Evolutionary conservation across 2,329 filamentous ascomycete genomes (phyloP), one percentile per base, ranked within the genome.

Genomic region (Scolecobasidium constrictum): DNA sequence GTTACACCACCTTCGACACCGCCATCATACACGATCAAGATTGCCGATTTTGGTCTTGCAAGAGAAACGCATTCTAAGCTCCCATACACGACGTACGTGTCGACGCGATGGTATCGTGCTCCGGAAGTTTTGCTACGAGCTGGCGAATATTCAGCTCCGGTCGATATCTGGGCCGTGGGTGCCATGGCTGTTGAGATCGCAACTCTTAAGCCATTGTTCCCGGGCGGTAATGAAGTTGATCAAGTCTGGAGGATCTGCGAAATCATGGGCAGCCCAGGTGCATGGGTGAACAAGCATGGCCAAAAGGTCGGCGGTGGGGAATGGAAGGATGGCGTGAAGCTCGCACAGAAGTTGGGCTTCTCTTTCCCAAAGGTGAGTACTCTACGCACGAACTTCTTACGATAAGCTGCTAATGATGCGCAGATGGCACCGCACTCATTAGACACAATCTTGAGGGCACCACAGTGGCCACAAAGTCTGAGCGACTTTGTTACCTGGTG

Each of bases 221-320:
- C 92, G 9, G 92, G 92, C 53, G 86, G 87, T 56, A 98, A 98
- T 59, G 92, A 98, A 67, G 92, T 98, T 1, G 92, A 98, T 54
- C 92, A 98, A 62, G 92, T 98, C 2, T 98, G 92, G 92, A 81
- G 92, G 52, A 86, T 98, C 0, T 98, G 92, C 59, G 92, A 98
- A 61, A 94, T 98, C 46, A 98, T 98, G 92, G 92, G 92, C 39
- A 96, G 90, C 66, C 92, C 92, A 3, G 92, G 92, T 35, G 90
- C 90, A 65, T 98, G 92, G 92, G 92, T 94, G 60, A 94, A 85
- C 70, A 95, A 95, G 64, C 72, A 84, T 4, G 88, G 88, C 18
- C 71, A 73, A 19, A 83, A 81, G 50, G 85, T 98, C 20, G 92
- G 92, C 43, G 92, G 92, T 56, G 92, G 92, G 55, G 92, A 98